Conservation (phyloP, 176 grass and related monocot species). For the Rhynchospora breviuscula region DNA sequence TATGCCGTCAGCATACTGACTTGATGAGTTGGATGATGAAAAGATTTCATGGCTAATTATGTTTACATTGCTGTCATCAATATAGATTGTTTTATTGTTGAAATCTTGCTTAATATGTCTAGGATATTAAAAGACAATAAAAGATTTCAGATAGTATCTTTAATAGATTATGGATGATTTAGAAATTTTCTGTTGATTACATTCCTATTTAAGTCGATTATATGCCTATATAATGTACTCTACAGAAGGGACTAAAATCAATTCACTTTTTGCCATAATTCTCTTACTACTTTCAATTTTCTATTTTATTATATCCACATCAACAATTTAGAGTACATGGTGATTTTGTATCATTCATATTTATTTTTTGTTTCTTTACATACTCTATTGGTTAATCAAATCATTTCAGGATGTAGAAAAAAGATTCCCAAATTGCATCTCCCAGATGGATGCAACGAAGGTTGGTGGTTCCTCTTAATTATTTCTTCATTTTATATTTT, state of each 20-base stretch:
- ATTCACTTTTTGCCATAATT: too few species aligned
- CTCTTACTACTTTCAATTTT: too few species aligned
- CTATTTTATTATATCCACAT: not conserved
- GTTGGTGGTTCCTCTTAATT: not conserved
- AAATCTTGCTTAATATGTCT: too few species aligned
- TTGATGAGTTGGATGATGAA: not conserved
- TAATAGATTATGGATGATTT: too few species aligned
- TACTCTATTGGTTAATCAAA: not conserved
- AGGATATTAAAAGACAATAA: too few species aligned
- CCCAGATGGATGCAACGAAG: slow-evolving; percentile 27
- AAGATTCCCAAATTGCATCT: slow-evolving; percentile 38
- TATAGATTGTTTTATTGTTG: not conserved
- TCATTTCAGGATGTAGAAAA: slow-evolving; percentile 39
- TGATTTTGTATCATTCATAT: not conserved
- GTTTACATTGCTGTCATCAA: not conserved
- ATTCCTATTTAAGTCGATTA: too few species aligned
- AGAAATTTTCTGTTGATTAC: too few species aligned
- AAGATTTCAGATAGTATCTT: too few species aligned
- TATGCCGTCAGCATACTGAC: not conserved
- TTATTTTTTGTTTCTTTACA: not conserved
- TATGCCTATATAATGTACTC: too few species aligned
- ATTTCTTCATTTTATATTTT: not conserved
- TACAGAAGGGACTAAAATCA: too few species aligned
- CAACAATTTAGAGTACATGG: not conserved
- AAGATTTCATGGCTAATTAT: not conserved